Evolutionary conservation across 2,329 filamentous ascomycete species (phyloP).

Genomic region (Stemphylium beticola): DNA sequence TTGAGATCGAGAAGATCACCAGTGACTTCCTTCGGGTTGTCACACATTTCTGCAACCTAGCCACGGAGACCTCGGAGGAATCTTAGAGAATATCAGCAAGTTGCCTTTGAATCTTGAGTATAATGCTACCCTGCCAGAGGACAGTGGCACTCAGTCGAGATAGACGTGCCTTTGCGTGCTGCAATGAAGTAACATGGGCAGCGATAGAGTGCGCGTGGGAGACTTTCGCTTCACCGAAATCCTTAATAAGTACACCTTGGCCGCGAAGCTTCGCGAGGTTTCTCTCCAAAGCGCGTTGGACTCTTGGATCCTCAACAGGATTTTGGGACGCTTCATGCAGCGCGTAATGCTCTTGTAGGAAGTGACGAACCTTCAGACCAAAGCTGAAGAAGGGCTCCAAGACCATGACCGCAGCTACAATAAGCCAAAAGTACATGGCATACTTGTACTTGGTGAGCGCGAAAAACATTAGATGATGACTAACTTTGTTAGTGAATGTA

Average conservation of each 20-base stretch:
- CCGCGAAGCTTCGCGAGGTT: background rate
- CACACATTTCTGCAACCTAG: too few relatives aligned
- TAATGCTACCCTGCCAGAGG: background rate
- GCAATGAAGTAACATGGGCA: background rate
- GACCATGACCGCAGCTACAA: background rate
- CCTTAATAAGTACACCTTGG: background rate
- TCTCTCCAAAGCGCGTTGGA: background rate
- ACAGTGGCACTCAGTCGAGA: background rate
- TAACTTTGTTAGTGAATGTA: background rate
- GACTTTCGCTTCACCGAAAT: background rate
- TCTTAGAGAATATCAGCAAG: background rate
- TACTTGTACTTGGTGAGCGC: background rate
- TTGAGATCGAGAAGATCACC: too few relatives aligned
- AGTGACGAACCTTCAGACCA: background rate
- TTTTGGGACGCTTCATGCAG: background rate
- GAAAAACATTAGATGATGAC: accelerated
- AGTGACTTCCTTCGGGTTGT: too few relatives aligned
- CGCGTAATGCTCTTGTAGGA: background rate
- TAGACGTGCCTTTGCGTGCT: background rate
- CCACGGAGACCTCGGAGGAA: too few relatives aligned
- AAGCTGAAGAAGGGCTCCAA: background rate
- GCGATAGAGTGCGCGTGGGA: background rate
- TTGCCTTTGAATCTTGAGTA: background rate
- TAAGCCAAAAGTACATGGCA: background rate
- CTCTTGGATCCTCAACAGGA: background rate